A percentile compares a stretch with the other conserved stretches of the same genome.
These are phyloP conservation scores for Chaetomium fimeti DNA, from an alignment of 495 filamentous ascomycete species.

Conservation along the genomic window DNA sequence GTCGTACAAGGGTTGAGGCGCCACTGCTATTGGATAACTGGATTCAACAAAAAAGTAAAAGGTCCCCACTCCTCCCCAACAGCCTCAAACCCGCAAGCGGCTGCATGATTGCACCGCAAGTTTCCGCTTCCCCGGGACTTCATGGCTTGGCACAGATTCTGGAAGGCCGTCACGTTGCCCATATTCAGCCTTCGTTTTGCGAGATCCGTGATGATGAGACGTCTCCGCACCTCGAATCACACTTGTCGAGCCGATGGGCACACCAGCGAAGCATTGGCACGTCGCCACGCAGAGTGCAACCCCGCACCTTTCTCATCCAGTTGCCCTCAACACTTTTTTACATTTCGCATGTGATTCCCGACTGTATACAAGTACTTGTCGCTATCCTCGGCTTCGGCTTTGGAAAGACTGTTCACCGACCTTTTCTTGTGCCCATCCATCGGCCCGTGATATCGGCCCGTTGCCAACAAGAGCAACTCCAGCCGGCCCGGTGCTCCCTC, in stretches of 20 bases:
- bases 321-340: slow-evolving; percentile 3
- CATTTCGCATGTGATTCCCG: background rate
- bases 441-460: background rate
- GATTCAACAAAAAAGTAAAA: slow-evolving; percentile 23
- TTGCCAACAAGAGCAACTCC: background rate
- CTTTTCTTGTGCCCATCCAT: no score
- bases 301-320: slow-evolving; percentile 6
- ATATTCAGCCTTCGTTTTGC: background rate
- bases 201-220: background rate
- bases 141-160: slow-evolving; percentile 20
- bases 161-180: background rate
- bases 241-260: background rate
- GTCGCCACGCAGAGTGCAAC: background rate
- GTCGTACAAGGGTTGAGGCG: background rate
- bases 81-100: slow-evolving; percentile 12
- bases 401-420: no score
- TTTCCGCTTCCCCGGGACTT: slow-evolving; percentile 22
- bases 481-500: no score
- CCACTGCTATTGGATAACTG: slow-evolving; percentile 21
- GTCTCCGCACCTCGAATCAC: no score
- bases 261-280: background rate
- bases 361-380: no score
- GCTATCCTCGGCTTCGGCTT: background rate
- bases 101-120: slow-evolving; percentile 24
- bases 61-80: slow-evolving; percentile 30